Evolutionary conservation across 371 early-diverging fungal genomes (phyloP).

Genomic region (Lichtheimia hyalospora): DNA sequence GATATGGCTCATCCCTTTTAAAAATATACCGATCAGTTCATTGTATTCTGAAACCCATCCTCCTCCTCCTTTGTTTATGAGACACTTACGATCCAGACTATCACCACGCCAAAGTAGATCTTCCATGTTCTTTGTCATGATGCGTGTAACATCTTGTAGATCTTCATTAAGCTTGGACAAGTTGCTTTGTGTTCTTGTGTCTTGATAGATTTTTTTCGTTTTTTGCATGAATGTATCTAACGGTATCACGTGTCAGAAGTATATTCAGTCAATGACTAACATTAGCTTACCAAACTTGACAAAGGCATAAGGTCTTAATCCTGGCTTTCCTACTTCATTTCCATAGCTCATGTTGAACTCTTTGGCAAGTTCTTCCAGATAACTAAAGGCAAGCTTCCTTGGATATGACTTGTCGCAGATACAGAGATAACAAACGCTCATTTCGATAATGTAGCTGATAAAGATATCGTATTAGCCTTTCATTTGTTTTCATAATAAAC

Average conservation of each 20-base stretch:
- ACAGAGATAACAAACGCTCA: constrained; percentile 90
- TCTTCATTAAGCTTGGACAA: constrained; percentile 94
- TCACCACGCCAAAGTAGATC: constrained; percentile 94
- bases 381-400: constrained; percentile 93
- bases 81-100: constrained; percentile 68
- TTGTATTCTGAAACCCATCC: background rate
- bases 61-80: background rate
- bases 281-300: constrained; percentile 85
- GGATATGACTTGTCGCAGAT: constrained; percentile 95
- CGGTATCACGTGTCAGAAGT: background rate
- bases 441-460: constrained; percentile 88
- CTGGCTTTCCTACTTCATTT: constrained; percentile 80
- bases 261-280: background rate
- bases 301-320: constrained; percentile 94
- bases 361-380: constrained; percentile 90
- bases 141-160: constrained; percentile 92
- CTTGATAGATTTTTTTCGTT: constrained; percentile 93
- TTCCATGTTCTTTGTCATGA: constrained; percentile 98
- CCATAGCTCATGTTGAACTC: constrained; percentile 95
- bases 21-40: background rate
- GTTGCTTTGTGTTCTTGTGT: constrained; percentile 91
- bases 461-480: too few species aligned
- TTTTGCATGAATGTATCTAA: constrained; percentile 96
- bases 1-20: constrained; percentile 45
- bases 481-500: background rate